Evolutionary conservation across 1,284 basidiomycete species (phyloP).

Genomic region (Exsudoporus floridanus): DNA sequence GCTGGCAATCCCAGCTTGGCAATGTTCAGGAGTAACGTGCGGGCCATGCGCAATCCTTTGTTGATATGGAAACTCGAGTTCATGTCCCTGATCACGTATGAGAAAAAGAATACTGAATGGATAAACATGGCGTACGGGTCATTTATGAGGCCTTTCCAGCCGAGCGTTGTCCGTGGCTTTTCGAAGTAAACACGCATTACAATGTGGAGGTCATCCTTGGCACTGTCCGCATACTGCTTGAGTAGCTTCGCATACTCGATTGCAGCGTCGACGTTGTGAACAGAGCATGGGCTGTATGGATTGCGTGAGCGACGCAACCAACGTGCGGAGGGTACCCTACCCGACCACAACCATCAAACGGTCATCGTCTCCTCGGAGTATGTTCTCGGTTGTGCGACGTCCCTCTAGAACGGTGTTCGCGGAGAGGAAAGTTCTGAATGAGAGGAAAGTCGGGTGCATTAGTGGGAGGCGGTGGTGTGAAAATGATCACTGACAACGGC

Average conservation of each 20-base stretch:
- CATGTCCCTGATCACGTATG: constrained; percentile 47
- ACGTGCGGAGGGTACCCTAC: constrained; percentile 28
- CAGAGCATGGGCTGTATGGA: constrained; percentile 78
- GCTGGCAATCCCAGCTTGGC: constrained; percentile 83
- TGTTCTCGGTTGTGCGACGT: constrained; percentile 74
- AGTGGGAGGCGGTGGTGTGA: not conserved
- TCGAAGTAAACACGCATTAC: constrained; percentile 98
- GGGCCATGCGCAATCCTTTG: constrained; percentile 90
- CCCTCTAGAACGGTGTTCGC: constrained; percentile 85
- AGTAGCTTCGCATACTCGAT: constrained; percentile 82
- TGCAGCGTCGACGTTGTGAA: constrained; percentile 85
- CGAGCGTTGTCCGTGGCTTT: constrained; percentile 94
- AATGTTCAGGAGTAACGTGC: constrained; percentile 85
- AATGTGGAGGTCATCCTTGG: constrained; percentile 87
- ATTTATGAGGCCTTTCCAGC: constrained; percentile 99
- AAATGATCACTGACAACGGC: constrained; percentile 53
- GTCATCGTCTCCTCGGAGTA: constrained; percentile 85
- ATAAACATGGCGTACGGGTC: constrained; percentile 51
- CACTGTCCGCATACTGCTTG: constrained; percentile 75
- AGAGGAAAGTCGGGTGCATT: not conserved
- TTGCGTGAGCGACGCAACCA: constrained; percentile 9
- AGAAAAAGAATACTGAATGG: not conserved
- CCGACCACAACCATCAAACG: constrained; percentile 87
- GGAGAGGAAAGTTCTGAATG: constrained; percentile 59
- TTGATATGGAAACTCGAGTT: constrained; percentile 92